Base-by-base conservation (phyloP, 768 basidiomycete genomes). In the Pseudohyphozyma bogoriensis region DNA sequence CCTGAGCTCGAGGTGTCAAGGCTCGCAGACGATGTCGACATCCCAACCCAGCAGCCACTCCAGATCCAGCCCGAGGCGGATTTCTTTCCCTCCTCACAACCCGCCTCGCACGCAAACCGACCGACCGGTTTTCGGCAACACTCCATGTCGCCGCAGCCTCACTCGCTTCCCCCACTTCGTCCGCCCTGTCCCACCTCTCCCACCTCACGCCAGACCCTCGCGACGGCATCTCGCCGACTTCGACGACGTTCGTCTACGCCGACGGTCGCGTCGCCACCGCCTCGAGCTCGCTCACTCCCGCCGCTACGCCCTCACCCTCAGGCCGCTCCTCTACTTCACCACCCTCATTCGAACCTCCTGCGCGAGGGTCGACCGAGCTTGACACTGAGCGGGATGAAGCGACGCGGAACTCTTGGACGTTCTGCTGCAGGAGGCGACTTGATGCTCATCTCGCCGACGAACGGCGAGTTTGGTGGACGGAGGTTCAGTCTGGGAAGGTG, bases 361-460 rank as follows among this genome's bases (percentile, higher is more conserved):
- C 55, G 60, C 47, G 49, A 45, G 45, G 20, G 29, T n/a, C n/a
- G n/a, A n/a, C n/a, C n/a, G n/a, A n/a, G n/a, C n/a, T n/a, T n/a
- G n/a, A n/a, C n/a, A n/a, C n/a, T n/a, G n/a, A n/a, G n/a, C n/a
- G 65, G 60, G 4, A 55, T 66, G 16, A 53, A 60, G 35, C 65
- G 65, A 0, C 60, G 65, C 1, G 55, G 58, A 10, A 66, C 65
- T 3, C 10, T 66, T 18, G 54, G 61, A 3, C 39, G 35, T 12
- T 16, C 42, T 4, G 39, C 32, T 7, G 32, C 7, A 1, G 40
- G 52, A 16, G 61, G 55, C 18, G 61, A 66, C 51, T 47, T 66
- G 33, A 60, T 66, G 58, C 61, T 66, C 60, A 60, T 66, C 56
- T 62, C 60, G 46, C 65, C 61, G 12, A 31, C 58, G 18, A 42